Evolutionary conservation across 257 asterid species (phyloP).

Genomic region (Leonotis leonurus): DNA sequence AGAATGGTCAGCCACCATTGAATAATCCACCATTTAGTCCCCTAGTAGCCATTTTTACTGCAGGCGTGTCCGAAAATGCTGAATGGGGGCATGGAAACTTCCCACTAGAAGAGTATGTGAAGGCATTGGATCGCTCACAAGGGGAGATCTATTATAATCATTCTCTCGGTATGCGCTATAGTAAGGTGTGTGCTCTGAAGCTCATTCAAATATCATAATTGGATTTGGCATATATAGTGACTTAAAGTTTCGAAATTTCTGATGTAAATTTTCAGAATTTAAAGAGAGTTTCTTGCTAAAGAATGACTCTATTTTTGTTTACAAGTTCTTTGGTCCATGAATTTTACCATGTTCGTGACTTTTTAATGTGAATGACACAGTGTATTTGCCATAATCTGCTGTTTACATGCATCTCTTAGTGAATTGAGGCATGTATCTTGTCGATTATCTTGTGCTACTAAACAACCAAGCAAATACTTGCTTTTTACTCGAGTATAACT

Average conservation of each 20-base stretch:
- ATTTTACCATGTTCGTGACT: too few species aligned
- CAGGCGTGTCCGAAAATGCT: conserved; percentile 43
- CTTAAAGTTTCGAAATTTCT: not conserved
- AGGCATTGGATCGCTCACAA: conserved; percentile 73
- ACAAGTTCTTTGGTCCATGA: not conserved
- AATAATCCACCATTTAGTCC: conserved; percentile 57
- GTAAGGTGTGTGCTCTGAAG: conserved; percentile 63
- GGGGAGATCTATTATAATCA: conserved; percentile 86
- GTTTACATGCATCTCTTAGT: not conserved
- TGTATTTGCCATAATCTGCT: too few species aligned
- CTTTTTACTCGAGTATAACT: not conserved
- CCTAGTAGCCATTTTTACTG: conserved; percentile 56
- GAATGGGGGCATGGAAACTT: conserved; percentile 92
- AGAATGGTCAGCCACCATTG: conserved; percentile 26
- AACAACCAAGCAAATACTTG: not conserved
- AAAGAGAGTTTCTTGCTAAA: not conserved
- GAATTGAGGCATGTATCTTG: not conserved
- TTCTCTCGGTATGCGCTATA: conserved; percentile 85
- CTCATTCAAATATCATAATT: conserved; percentile 18
- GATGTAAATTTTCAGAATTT: conserved; percentile 8
- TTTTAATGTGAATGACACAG: too few species aligned
- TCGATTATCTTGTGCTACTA: not conserved
- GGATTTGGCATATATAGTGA: conserved; percentile 8
- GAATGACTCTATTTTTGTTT: not conserved
- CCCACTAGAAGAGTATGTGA: conserved; percentile 78